Evolutionary conservation across 2,329 filamentous ascomycete species (phyloP).

Genomic region (Beauveria australis): DNA sequence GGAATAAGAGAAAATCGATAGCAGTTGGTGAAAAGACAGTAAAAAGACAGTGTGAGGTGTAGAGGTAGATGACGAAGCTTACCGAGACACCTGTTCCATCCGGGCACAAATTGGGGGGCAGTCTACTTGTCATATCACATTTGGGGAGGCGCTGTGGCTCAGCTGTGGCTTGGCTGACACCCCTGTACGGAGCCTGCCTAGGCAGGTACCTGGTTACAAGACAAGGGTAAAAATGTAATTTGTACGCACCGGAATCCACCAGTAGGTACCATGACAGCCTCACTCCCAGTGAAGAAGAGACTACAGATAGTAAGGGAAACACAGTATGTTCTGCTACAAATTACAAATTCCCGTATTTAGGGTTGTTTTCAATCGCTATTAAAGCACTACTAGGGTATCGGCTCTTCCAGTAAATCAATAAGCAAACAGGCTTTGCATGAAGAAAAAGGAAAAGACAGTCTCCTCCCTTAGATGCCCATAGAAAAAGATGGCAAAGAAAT

Average conservation of each 20-base stretch:
- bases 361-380: constrained; percentile 5
- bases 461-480: not conserved
- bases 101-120: not conserved
- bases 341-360: not conserved
- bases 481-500: not conserved
- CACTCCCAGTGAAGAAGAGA: no score
- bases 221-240: no score
- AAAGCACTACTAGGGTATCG: constrained; percentile 7
- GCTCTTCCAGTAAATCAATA: not conserved
- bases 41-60: not conserved
- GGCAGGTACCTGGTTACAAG: no score
- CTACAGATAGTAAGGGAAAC: no score
- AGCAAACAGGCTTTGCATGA: constrained; percentile 2
- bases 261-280: no score
- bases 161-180: constrained; percentile 3
- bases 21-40: not conserved
- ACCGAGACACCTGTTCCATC: constrained; percentile 7
- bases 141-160: not conserved
- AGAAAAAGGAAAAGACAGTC: not conserved
- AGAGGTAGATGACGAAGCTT: constrained; percentile 10
- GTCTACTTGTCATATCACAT: no score
- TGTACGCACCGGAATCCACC: no score
- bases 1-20: not conserved
- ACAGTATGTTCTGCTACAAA: not conserved
- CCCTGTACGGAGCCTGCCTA: not conserved